Evolutionary conservation across 2,329 filamentous ascomycete species (phyloP), one percentile per base, ranked within the genome.

Genomic region (Colletotrichum tropicale): DNA sequence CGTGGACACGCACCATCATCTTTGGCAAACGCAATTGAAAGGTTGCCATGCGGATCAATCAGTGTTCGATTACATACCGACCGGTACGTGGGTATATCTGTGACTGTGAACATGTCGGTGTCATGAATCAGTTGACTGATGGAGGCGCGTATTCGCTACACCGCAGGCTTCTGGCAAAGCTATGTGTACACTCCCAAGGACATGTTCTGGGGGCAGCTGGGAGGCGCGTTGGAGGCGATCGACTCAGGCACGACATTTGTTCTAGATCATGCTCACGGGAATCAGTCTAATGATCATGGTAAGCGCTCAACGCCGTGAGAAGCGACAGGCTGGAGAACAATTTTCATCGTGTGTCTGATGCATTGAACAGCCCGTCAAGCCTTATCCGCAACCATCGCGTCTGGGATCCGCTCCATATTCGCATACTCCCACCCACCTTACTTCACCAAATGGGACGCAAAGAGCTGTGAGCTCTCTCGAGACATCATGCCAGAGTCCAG

Each of bases 191-290:
- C 48, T 28, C 65, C 76, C 2, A 80, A 85, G 7, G 88, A 90
- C 71, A 79, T 88, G 10, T 89, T 87, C 79, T 87, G 86, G 83
- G 86, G 86, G 18, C 79, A 86, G 75, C 78, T 87, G 6, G 84
- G 81, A n/a, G 86, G 86, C 6, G 80, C 80, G 16, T 78, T 87
- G 18, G 86, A 87, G 77, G 79, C 80, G 13, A 77, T 87, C 18
- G 84, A 87, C 52, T 24, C 21, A 26, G 52, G 52, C 21, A 56
- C 52, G 13, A 56, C 52, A 15, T 56, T 56, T 56, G 52, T 56
- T 7, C 52, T 56, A 56, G 52, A 56, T 26, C 52, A 56, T 28
- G 52, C 52, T 26, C 52, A 56, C 15, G 52, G 52, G n/a, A 56
- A 56, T 16, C 52, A 56, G 52, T 56, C 52, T 16, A 56, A 56